phyloP scores from a whole-genome alignment of 371 early-diverging fungal species.

The Mucor irregularis region DNA sequence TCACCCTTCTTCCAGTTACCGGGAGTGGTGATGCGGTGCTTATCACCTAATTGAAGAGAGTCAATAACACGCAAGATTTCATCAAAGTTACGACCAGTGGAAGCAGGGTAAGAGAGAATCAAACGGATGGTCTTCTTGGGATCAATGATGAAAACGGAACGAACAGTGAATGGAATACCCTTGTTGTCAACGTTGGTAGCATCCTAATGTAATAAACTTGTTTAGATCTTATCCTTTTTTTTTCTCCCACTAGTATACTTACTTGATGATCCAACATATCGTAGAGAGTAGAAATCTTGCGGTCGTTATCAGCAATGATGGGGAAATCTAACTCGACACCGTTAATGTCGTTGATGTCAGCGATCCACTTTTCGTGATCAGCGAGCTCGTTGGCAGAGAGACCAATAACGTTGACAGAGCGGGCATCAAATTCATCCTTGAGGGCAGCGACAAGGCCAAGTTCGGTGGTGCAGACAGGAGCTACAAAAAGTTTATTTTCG shows the following conservation, averaged over 20 bases:
- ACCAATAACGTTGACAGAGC: slow-evolving; percentile 90
- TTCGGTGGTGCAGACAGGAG: slow-evolving; percentile 96
- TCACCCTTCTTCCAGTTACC: slow-evolving; percentile 91
- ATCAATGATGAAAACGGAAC: slow-evolving; percentile 94
- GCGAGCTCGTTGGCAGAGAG: slow-evolving; percentile 85
- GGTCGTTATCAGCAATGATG: slow-evolving; percentile 89
- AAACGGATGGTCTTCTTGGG: slow-evolving; percentile 89
- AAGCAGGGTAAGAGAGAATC: slow-evolving; percentile 88
- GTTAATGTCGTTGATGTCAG: slow-evolving; percentile 88
- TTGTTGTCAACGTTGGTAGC: slow-evolving; percentile 83
- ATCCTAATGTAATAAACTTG: slow-evolving; percentile 60
- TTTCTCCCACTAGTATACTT: slow-evolving; percentile 3
- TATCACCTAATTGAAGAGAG: slow-evolving; percentile 88
- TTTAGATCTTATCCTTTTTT: background rate
- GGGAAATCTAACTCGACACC: slow-evolving; percentile 82
- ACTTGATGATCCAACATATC: slow-evolving; percentile 89
- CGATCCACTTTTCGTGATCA: slow-evolving; percentile 86
- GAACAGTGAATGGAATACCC: slow-evolving; percentile 93
- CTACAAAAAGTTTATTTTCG: slow-evolving; percentile 17
- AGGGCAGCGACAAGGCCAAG: slow-evolving; percentile 89
- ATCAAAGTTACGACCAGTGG: slow-evolving; percentile 93
- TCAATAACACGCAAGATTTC: slow-evolving; percentile 93
- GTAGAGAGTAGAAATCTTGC: slow-evolving; percentile 83
- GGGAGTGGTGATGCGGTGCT: slow-evolving; percentile 88
- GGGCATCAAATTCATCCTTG: slow-evolving; percentile 70